Evolutionary conservation across 176 grass and related monocot species (phyloP).

Genomic region (Oryza coarctata): DNA sequence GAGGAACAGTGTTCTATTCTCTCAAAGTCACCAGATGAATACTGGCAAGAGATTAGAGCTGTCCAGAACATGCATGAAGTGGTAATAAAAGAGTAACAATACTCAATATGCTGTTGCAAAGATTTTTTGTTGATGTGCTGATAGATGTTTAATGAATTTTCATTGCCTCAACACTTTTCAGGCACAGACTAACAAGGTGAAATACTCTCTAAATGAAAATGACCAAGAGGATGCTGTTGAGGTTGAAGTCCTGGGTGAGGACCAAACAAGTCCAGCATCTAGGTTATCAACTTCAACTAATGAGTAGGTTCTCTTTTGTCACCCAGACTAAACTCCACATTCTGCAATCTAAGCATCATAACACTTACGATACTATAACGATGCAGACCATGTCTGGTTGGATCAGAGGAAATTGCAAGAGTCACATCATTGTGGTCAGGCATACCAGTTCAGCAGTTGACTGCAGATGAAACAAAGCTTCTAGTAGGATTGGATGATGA

Average conservation of each 20-base stretch:
- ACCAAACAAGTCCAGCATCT: conserved; percentile 31
- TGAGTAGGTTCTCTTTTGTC: conserved; percentile 59
- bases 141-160: conserved; percentile 28
- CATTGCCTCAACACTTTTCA: conserved; percentile 33
- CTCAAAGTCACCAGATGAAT: conserved; percentile 85
- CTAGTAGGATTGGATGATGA: conserved; percentile 77
- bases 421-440: conserved; percentile 91
- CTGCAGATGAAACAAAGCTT: conserved; percentile 78
- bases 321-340: conserved; percentile 20
- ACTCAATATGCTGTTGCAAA: conserved; percentile 7
- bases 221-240: conserved; percentile 40
- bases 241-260: conserved; percentile 31
- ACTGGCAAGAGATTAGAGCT: conserved; percentile 96
- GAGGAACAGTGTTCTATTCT: conserved; percentile 76
- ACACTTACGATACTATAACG: neutral
- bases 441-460: conserved; percentile 89
- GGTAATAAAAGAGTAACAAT: conserved; percentile 46
- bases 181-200: conserved; percentile 76
- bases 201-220: conserved; percentile 69
- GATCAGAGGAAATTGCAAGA: conserved; percentile 84
- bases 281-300: conserved; percentile 27
- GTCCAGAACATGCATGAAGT: conserved; percentile 86
- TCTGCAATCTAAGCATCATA: conserved; percentile 10
- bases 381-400: conserved; percentile 67
- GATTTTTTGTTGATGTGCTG: conserved; percentile 13